Conservation (phyloP, 768 basidiomycete genomes). For the Boletus barrowsii region DNA sequence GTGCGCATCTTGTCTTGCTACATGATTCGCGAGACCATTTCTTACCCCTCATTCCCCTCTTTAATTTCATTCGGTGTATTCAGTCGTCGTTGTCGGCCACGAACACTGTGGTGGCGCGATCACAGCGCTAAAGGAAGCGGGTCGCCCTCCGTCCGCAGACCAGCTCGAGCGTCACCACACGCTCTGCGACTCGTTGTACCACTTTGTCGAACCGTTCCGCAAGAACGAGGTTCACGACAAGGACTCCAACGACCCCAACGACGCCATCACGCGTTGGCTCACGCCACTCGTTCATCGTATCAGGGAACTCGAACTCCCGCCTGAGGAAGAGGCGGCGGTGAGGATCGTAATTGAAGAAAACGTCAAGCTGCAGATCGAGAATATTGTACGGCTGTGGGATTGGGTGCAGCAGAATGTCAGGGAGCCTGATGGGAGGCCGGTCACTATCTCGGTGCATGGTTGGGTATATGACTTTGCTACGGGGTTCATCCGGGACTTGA, state of each 20-base stretch:
- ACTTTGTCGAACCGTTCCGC: not conserved
- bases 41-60: constrained; percentile 9
- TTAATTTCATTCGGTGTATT: not conserved
- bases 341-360: constrained; percentile 49
- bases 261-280: constrained; percentile 69
- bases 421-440: constrained; percentile 26
- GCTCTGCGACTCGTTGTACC: constrained; percentile 15
- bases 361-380: constrained; percentile 43
- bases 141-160: not conserved
- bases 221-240: constrained; percentile 3
- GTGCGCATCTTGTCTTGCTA: constrained; percentile 43
- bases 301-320: constrained; percentile 37
- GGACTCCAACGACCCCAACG: constrained; percentile 30
- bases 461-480: constrained; percentile 67
- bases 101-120: constrained; percentile 75
- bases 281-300: constrained; percentile 60
- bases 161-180: constrained; percentile 5
- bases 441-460: constrained; percentile 58
- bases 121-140: constrained; percentile 29
- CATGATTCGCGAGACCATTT: not conserved
- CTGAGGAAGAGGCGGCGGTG: constrained; percentile 28
- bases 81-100: constrained; percentile 82
- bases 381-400: not conserved
- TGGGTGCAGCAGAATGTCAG: not conserved
- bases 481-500: constrained; percentile 58